A percentile compares a stretch with the other conserved stretches of the same genome.
These are phyloP conservation scores for Pascua guehoae DNA, from an alignment of 1,284 basidiomycete genomes.

Conservation along the genomic window DNA sequence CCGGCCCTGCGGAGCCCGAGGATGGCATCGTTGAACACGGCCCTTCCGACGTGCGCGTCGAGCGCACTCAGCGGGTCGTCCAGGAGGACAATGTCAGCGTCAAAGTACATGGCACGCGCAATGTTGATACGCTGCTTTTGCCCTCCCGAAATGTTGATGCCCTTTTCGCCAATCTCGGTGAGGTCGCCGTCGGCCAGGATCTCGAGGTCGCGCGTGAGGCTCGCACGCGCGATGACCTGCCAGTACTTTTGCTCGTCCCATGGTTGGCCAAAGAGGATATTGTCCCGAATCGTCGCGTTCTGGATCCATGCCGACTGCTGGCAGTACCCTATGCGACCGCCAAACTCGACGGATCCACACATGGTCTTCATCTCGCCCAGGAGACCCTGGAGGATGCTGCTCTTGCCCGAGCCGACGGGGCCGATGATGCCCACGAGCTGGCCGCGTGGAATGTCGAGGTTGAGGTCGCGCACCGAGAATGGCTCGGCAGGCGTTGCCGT, in stretches of 20 bases:
- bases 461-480: slow-evolving; percentile 58
- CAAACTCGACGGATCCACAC: slow-evolving; percentile 58
- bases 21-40: slow-evolving; percentile 64
- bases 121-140: slow-evolving; percentile 69
- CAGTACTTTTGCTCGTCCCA: slow-evolving; percentile 17
- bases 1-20: slow-evolving; percentile 59
- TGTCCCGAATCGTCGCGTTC: slow-evolving; percentile 61
- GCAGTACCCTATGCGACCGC: slow-evolving; percentile 72
- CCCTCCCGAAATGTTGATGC: slow-evolving; percentile 41
- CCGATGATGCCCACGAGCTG: slow-evolving; percentile 63
- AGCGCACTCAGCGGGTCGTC: slow-evolving; percentile 59
- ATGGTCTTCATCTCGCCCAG: slow-evolving; percentile 64
- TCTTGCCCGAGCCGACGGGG: slow-evolving; percentile 57
- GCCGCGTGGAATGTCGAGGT: slow-evolving; percentile 58
- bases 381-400: slow-evolving; percentile 61
- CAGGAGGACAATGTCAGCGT: slow-evolving; percentile 51
- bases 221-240: slow-evolving; percentile 27
- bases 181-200: slow-evolving; percentile 40
- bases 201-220: slow-evolving; percentile 29
- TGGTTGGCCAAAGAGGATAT: slow-evolving; percentile 32
- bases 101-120: slow-evolving; percentile 71
- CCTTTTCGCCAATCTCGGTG: slow-evolving; percentile 71
- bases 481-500: slow-evolving; percentile 22
- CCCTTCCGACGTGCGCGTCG: slow-evolving; percentile 56
- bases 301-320: slow-evolving; percentile 70